Evolutionary conservation across 1,284 basidiomycete species (phyloP).

Genomic region (Schizophyllum amplum): DNA sequence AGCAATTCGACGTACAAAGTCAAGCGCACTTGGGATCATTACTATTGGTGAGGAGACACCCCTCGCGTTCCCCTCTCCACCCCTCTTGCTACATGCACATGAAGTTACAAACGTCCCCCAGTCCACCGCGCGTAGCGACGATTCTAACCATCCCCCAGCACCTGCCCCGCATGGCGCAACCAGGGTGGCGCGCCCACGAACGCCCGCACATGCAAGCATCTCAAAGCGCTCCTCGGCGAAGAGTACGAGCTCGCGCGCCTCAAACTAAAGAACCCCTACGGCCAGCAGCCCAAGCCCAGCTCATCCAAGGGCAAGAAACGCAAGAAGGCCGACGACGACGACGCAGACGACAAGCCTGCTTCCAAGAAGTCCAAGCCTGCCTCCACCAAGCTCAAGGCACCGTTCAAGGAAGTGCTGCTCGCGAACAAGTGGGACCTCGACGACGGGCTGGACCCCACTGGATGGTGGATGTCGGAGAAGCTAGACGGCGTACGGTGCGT

Average conservation of each 20-base stretch:
- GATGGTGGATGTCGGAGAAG: constrained; percentile 66
- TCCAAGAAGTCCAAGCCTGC: constrained; percentile 4
- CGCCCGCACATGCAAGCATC: constrained; percentile 55
- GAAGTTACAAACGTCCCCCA: neutral
- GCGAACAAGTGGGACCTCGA: constrained; percentile 56
- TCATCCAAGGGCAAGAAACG: constrained; percentile 11
- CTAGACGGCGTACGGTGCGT: constrained; percentile 52
- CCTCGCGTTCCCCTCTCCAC: neutral
- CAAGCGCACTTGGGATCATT: constrained; percentile 47
- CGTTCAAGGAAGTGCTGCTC: constrained; percentile 33
- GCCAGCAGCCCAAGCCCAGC: constrained; percentile 16
- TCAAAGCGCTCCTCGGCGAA: constrained; percentile 48
- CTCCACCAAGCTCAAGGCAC: neutral
- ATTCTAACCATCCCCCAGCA: constrained; percentile 1
- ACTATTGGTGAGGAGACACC: constrained; percentile 35
- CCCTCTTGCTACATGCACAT: neutral
- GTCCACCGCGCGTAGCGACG: too few relatives aligned
- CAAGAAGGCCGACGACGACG: constrained; percentile 11
- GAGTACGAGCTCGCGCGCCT: constrained; percentile 46
- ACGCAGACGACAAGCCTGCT: constrained; percentile 9
- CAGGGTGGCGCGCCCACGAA: constrained; percentile 40
- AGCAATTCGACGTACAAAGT: constrained; percentile 42
- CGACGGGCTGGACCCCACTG: constrained; percentile 46
- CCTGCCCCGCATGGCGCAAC: constrained; percentile 35
- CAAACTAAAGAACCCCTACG: constrained; percentile 38